Evolutionary conservation across 129 eudicot genomes (phyloP).

Genomic region (Flaveria linearis): DNA sequence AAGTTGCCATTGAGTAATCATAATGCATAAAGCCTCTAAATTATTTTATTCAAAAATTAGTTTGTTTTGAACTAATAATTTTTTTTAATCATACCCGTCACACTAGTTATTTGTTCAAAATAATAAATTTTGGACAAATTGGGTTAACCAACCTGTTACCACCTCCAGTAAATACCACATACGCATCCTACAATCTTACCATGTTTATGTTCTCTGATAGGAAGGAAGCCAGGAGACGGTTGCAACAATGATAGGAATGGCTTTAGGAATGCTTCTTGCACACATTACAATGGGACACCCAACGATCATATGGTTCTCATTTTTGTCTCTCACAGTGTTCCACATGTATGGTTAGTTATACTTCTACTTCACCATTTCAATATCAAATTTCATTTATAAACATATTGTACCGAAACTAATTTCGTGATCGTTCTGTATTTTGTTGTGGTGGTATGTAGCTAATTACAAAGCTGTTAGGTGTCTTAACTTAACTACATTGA

Average conservation of each 20-base stretch:
- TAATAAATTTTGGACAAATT: not conserved
- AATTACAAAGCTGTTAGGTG: slow-evolving; percentile 92
- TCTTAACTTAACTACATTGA: slow-evolving; percentile 72
- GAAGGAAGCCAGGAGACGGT: slow-evolving; percentile 99
- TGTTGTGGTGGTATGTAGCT: slow-evolving; percentile 54
- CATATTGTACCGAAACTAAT: slow-evolving; percentile 17
- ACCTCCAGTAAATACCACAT: not conserved
- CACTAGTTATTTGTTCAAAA: not conserved
- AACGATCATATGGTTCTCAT: slow-evolving; percentile 78
- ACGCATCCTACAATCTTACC: not conserved
- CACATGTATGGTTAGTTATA: slow-evolving; percentile 97
- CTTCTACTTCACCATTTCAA: slow-evolving; percentile 19
- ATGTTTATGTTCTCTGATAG: slow-evolving; percentile 35
- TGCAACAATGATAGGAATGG: slow-evolving; percentile 99
- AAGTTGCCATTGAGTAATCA: slow-evolving; percentile 3
- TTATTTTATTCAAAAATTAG: not conserved
- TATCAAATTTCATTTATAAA: not conserved
- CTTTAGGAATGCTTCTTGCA: slow-evolving; percentile 95
- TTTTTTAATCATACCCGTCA: not conserved
- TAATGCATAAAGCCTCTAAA: slow-evolving; percentile 9
- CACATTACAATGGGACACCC: slow-evolving; percentile 78
- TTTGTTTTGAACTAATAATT: not conserved
- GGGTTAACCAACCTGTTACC: not conserved
- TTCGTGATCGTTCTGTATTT: slow-evolving; percentile 5
- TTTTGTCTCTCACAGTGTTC: slow-evolving; percentile 84